Evolutionary conservation across 1,139 yeast genomes (phyloP), one percentile per base, ranked within the genome.

Genomic region (Scheffersomyces parashehatae): DNA sequence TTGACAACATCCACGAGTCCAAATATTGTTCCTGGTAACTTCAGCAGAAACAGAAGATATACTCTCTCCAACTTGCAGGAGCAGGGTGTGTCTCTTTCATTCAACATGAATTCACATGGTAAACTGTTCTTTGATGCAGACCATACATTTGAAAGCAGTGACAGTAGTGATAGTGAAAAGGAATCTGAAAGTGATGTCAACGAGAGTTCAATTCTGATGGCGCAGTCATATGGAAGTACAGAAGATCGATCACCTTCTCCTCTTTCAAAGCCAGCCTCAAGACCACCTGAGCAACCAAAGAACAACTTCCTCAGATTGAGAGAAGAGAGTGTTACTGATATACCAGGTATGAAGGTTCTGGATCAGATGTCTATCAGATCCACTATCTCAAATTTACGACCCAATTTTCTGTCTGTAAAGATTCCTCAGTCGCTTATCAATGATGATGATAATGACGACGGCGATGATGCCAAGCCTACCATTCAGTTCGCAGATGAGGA

Each of bases 341-440:
- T 20, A 14, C 11, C 35, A 29, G 39, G 37, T 3, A 13, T 20
- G 10, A 38, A 33, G 12, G 47, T 58, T 4, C 44, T 55, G 0
- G 68, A 62, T 42, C 61, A 54, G 15, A 42, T 62, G 12, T 70
- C 77, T 3, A 58, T 58, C 32, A 62, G 62, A 47, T 70, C 73
- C 3, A 63, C 68, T 2, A 57, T 56, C 48, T 67, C 70, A 39
- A 71, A 63, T 60, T 70, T 61, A 57, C 73, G 81, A 39, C 95
- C 96, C 0, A 83, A 84, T 43, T 89, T 89, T 57, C 81, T 88
- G 35, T 87, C 96, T 1, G 83, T 82, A 40, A 85, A 89, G 38
- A 78, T 88, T 42, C 96, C 96, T 1, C 78, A 81, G 44, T 82
- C 96, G 0, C 81, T 77, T 51, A 77, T 88, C 1, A 67, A 83